Percentiles rank a stretch among this genome's conserved stretches.
These are phyloP conservation scores for Ustilago nuda DNA, from an alignment of 1,284 basidiomycete genomes.

Conservation along the genomic window DNA sequence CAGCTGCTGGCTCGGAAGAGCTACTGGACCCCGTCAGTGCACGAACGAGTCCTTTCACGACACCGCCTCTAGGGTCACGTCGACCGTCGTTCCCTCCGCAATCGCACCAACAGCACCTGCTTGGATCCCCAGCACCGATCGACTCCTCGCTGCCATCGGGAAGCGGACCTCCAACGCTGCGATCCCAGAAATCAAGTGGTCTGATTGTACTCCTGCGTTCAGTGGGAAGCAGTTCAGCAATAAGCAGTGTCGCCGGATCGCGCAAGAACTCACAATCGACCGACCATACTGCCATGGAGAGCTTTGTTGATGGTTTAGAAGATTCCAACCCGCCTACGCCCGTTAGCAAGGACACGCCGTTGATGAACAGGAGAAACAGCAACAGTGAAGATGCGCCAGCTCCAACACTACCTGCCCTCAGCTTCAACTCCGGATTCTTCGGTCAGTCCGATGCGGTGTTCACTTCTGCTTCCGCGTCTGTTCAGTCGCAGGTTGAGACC, in stretches of 20 bases:
- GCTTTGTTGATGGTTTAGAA: conserved; percentile 15
- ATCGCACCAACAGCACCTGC: conserved; percentile 18
- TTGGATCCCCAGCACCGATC: conserved; percentile 47
- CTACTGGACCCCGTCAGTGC: conserved; percentile 17
- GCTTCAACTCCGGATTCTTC: conserved; percentile 52
- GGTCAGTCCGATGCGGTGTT: conserved; percentile 33
- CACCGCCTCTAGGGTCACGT: conserved; percentile 36
- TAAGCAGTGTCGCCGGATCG: conserved; percentile 8
- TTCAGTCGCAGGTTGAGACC: conserved; percentile 2
- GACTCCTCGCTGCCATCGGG: conserved; percentile 8
- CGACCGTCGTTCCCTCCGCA: conserved; percentile 25
- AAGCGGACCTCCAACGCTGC: conserved; percentile 11
- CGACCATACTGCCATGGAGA: conserved; percentile 31
- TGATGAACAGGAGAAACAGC: conserved; percentile 7
- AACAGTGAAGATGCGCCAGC: conserved; percentile 6
- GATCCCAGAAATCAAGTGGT: conserved; percentile 24
- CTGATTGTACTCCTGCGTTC: conserved; percentile 42
- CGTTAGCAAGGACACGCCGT: conserved; percentile 47
- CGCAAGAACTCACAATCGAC: conserved; percentile 35
- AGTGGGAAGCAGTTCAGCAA: conserved; percentile 31
- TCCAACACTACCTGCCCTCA: conserved; percentile 41
- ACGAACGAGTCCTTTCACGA: conserved; percentile 26
- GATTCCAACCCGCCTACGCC: conserved; percentile 44
- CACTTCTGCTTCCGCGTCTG: conserved; percentile 6
- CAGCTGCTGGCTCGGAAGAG: conserved; percentile 33